phyloP scores from a whole-genome alignment of 257 asterid species.

The Ballota nigra region DNA sequence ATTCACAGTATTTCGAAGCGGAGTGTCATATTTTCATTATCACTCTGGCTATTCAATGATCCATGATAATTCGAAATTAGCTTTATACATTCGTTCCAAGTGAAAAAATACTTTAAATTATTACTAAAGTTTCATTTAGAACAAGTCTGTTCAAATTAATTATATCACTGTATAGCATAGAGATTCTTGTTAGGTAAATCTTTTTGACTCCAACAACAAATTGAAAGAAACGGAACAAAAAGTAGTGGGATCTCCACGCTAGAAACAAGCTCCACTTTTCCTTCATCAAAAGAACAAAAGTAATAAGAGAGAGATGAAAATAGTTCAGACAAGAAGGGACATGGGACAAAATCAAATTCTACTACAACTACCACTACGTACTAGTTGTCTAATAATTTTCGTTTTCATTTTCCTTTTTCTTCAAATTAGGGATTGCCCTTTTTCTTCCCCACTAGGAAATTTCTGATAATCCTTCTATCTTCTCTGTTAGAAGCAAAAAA shows the following conservation, averaged over 20 bases:
- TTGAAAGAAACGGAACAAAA: background rate
- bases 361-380: slow-evolving; percentile 25
- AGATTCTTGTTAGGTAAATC: slow-evolving; percentile 27
- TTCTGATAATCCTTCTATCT: slow-evolving; percentile 18
- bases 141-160: too few species aligned
- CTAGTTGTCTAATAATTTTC: slow-evolving; percentile 22
- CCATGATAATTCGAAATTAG: too few species aligned
- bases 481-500: slow-evolving; percentile 53
- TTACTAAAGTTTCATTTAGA: too few species aligned
- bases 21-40: too few species aligned
- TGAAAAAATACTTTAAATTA: too few species aligned
- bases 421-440: slow-evolving; percentile 5
- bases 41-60: too few species aligned
- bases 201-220: slow-evolving; percentile 22
- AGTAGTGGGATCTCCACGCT: slow-evolving; percentile 18
- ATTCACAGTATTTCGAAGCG: too few species aligned
- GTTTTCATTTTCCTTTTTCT: background rate
- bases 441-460: slow-evolving; percentile 18
- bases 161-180: background rate
- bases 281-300: slow-evolving; percentile 38
- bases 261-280: slow-evolving; percentile 38
- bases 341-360: slow-evolving; percentile 25
- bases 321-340: slow-evolving; percentile 19
- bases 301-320: slow-evolving; percentile 14
- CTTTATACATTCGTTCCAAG: too few species aligned